These are phyloP conservation scores for Eremothecium sinecaudum DNA, from an alignment of 1,139 yeast species.

Conservation along the genomic window DNA sequence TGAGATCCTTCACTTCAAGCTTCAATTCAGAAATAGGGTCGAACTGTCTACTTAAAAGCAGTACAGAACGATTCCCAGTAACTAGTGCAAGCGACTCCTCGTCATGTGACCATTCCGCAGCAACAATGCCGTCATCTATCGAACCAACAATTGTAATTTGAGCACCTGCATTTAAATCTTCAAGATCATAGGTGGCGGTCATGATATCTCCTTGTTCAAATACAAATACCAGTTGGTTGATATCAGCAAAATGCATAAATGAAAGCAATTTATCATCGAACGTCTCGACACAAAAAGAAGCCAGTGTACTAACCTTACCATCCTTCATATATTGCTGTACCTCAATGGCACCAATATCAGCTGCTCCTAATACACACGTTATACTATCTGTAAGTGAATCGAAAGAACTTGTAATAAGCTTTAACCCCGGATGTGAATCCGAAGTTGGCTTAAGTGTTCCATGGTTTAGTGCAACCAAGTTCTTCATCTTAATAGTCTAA, in stretches of 20 bases:
- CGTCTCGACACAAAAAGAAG: conserved; percentile 43
- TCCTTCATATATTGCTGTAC: conserved; percentile 52
- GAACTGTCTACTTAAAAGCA: conserved; percentile 64
- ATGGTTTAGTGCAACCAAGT: conserved; percentile 47
- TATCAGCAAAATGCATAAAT: conserved; percentile 58
- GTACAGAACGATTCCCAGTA: conserved; percentile 51
- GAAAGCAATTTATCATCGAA: conserved; percentile 35
- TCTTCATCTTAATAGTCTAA: conserved; percentile 38
- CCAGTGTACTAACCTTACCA: conserved; percentile 46
- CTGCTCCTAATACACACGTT: conserved; percentile 56
- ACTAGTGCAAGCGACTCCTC: conserved; percentile 73
- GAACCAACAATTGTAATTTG: conserved; percentile 72
- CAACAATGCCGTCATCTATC: conserved; percentile 63
- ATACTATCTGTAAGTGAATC: conserved; percentile 69
- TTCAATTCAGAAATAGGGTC: conserved; percentile 68
- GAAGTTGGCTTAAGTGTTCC: conserved; percentile 45
- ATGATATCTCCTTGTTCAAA: conserved; percentile 63
- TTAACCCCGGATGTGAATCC: conserved; percentile 48
- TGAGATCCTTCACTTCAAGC: conserved; percentile 54
- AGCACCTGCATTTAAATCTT: conserved; percentile 41
- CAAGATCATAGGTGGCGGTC: conserved; percentile 50
- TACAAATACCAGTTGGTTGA: conserved; percentile 51
- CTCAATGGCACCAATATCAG: conserved; percentile 48
- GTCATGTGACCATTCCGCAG: conserved; percentile 86
- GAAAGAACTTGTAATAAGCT: conserved; percentile 46